Base-by-base conservation (phyloP, 768 basidiomycete genomes). In the Gelatoporia subvermispora region DNA sequence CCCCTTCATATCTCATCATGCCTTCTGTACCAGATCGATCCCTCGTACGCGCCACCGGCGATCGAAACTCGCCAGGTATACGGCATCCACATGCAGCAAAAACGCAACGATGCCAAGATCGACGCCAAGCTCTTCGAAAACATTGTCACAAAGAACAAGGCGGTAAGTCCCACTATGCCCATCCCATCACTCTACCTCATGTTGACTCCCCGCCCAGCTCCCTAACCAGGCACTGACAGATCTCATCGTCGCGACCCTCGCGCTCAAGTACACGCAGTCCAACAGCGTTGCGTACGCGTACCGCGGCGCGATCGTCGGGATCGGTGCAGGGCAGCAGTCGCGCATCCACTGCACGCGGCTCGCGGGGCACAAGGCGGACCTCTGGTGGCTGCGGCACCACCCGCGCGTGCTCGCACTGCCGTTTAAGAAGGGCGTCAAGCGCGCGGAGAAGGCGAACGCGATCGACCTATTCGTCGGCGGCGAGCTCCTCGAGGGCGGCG, bases 371-470 rank as follows among this genome's bases (percentile, higher is more conserved):
- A 98, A 99, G 70, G 93, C 95, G n/a, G 96, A 99, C 70, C 78
- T 93, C 55, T 99, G 96, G 96, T 98, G 96, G 95, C 77, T 98
- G 47, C 85, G 96, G 11, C 93, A 98, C 72, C 93, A 98, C 70
- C 86, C 94, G 1, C 85, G 88, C 40, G 95, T 96, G 38, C 85
- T 97, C 53, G 74, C 78, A 3, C 81, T 99, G 20, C 90, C 95
- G 2, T 99, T 97, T 81, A 97, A 95, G 66, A 93, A 93, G 63
- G 94, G 94, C 37, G 85, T 91, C 57, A 98, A 98, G 76, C 85
- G 96, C 44, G 93, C 96, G 1, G 96, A 99, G 60, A 97, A 96
- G 68, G 92, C 95, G 25, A 98, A 98, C 68, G 96, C 93, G 34
- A 97, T 97, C 59, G 95, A 98, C 65, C 77, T 98, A 22, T 98